These are phyloP conservation scores for Entomortierella beljakovae DNA, from an alignment of 192 early-diverging fungal genomes.

Conservation along the genomic window DNA sequence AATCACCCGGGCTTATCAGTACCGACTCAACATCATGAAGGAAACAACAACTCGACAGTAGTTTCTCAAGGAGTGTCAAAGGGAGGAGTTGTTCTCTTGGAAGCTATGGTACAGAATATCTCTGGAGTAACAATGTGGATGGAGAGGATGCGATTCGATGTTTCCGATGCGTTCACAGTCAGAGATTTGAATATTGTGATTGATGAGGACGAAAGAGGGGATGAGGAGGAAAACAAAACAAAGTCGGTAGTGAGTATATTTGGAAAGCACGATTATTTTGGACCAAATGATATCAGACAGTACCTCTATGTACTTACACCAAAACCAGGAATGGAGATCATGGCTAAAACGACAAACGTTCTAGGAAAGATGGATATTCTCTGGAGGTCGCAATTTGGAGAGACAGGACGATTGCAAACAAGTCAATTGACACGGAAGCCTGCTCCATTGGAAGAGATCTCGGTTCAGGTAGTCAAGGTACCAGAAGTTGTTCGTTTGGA, in stretches of 20 bases:
- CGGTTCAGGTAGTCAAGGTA: slow-evolving; percentile 65
- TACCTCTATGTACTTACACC: slow-evolving; percentile 90
- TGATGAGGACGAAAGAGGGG: slow-evolving; percentile 11
- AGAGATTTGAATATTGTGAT: slow-evolving; percentile 73
- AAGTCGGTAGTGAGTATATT: slow-evolving; percentile 57
- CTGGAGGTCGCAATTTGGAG: slow-evolving; percentile 94
- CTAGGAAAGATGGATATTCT: slow-evolving; percentile 95
- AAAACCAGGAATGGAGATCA: slow-evolving; percentile 63
- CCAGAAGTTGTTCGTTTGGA: slow-evolving; percentile 65
- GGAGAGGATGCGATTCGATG: slow-evolving; percentile 89
- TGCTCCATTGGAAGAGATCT: slow-evolving; percentile 76
- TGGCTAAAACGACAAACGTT: slow-evolving; percentile 79
- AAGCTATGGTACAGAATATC: slow-evolving; percentile 95
- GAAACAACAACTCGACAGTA: neutral
- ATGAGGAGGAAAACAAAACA: neutral
- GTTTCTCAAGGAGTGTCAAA: slow-evolving; percentile 12
- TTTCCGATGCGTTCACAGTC: slow-evolving; percentile 76
- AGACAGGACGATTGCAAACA: slow-evolving; percentile 91
- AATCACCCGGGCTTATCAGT: slow-evolving; percentile 71
- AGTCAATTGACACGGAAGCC: slow-evolving; percentile 90
- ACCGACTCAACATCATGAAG: slow-evolving; percentile 36
- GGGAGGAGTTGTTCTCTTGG: slow-evolving; percentile 82
- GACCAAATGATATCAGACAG: slow-evolving; percentile 88
- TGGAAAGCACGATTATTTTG: slow-evolving; percentile 64
- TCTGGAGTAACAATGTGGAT: slow-evolving; percentile 83